Evolutionary conservation across 2,329 filamentous ascomycete species (phyloP), one percentile per base, ranked within the genome.

Genomic region (Penicillium sp.): DNA sequence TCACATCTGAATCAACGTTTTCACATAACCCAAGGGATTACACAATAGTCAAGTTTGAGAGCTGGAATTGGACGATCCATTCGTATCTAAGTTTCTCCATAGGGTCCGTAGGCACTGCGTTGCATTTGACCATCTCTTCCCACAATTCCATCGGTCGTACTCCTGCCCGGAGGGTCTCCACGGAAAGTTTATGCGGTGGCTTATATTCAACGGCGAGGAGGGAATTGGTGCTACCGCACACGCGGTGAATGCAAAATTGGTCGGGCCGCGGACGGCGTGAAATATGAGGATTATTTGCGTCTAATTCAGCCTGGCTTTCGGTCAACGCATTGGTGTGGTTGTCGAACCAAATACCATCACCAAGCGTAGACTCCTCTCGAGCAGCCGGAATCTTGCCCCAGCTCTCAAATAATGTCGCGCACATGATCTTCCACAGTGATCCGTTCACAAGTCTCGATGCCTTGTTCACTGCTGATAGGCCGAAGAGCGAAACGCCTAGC

Each of bases 381-480:
- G 67, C 70, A 21, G n/a, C 56, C 15, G 58, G 62, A 58, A 69
- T 67, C 55, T 67, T 67, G 59, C 58, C 71, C 3, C 23, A 71
- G 63, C 44, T 68, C 63, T 23, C 49, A 11, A n/a, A 71, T 66
- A 9, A 73, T 67, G 64, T 69, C 64, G 49, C 45, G 57, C 0
- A 71, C 65, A 61, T 69, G 61, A 38, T 67, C 56, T 58, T 72
- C 67, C 5, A 73, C 68, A 6, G 60, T 65, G 19, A 68, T 49
- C 26, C 60, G 59, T 58, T 70, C 64, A 35, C 71, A 69, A 17
- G 23, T 55, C 45, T 68, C 61, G 0, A 69, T 62, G 46, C 62
- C 64, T 35, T 64, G 46, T 55, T 70, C 64, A 49, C 68, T 69
- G 11, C 58, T 62, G 7, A 71, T 50, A n/a, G 51, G 46, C 49